Evolutionary conservation across 2,329 filamentous ascomycete species (phyloP).

Genomic region (Coniochaeta sp.): DNA sequence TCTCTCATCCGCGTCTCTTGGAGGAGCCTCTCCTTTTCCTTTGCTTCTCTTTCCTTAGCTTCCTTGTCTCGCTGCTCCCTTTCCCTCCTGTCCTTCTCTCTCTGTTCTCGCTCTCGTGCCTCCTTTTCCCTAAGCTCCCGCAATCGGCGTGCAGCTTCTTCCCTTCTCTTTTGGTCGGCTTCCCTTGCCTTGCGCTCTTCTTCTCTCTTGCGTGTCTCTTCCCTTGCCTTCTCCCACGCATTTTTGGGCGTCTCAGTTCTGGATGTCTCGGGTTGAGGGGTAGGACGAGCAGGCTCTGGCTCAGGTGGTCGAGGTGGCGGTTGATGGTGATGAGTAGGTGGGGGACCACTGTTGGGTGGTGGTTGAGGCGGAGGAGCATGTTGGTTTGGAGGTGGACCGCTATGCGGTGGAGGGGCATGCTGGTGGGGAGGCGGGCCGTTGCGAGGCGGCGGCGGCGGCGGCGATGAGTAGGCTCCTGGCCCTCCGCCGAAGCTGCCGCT

Average conservation of each 20-base stretch:
- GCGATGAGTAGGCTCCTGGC: constrained; percentile 20
- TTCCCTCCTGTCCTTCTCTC: constrained; percentile 22
- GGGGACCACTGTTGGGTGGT: not conserved
- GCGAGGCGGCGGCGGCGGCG: constrained; percentile 19
- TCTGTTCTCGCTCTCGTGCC: constrained; percentile 24
- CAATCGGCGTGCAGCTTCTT: constrained; percentile 44
- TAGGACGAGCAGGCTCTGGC: constrained; percentile 15
- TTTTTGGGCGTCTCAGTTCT: constrained; percentile 32
- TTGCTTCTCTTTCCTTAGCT: constrained; percentile 30
- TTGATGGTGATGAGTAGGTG: constrained; percentile 11
- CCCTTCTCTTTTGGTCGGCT: constrained; percentile 52
- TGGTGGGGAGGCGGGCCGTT: constrained; percentile 19
- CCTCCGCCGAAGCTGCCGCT: constrained; percentile 22
- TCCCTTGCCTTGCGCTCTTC: constrained; percentile 55
- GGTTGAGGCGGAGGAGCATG: constrained; percentile 9
- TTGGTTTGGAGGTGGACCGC: constrained; percentile 16
- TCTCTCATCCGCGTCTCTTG: constrained; percentile 17
- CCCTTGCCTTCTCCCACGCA: constrained; percentile 62
- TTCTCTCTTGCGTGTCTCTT: constrained; percentile 56
- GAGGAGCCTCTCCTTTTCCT: constrained; percentile 26
- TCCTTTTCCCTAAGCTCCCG: constrained; percentile 28
- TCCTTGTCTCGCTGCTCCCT: constrained; percentile 21
- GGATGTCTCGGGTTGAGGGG: constrained; percentile 15
- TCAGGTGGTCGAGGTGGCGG: constrained; percentile 14
- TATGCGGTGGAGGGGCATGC: constrained; percentile 20